These are phyloP conservation scores for Geotrichum reessii DNA, from an alignment of 1,139 yeast species.

Conservation along the genomic window DNA sequence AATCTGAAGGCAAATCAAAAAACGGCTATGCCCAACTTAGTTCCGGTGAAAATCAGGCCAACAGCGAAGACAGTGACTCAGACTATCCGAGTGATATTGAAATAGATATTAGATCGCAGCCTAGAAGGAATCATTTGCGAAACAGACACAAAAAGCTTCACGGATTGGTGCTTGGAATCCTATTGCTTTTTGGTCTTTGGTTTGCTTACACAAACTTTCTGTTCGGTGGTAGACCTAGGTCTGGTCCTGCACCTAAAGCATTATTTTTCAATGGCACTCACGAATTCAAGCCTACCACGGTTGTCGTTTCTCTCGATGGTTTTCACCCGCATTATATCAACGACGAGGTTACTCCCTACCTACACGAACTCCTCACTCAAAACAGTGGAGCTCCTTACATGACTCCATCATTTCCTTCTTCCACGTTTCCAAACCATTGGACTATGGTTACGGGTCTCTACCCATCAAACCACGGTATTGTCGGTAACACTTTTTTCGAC, in stretches of 20 bases:
- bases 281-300: slow-evolving; percentile 67
- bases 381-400: slow-evolving; percentile 75
- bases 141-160: slow-evolving; percentile 12
- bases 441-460: slow-evolving; percentile 78
- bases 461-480: slow-evolving; percentile 82
- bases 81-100: slow-evolving; percentile 20
- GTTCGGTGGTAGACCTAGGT: background rate
- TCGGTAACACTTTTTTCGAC: slow-evolving; percentile 78
- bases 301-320: slow-evolving; percentile 76
- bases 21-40: slow-evolving; percentile 10
- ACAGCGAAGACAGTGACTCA: slow-evolving; percentile 18
- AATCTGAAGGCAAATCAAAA: slow-evolving; percentile 1
- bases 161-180: slow-evolving; percentile 12
- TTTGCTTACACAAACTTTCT: slow-evolving; percentile 14
- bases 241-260: slow-evolving; percentile 9
- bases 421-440: slow-evolving; percentile 92
- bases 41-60: background rate
- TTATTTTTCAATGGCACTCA: slow-evolving; percentile 62
- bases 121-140: slow-evolving; percentile 12
- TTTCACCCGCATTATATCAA: slow-evolving; percentile 89
- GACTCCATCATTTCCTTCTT: slow-evolving; percentile 82
- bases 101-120: slow-evolving; percentile 18
- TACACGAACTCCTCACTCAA: slow-evolving; percentile 51
- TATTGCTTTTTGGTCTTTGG: slow-evolving; percentile 15
- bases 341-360: slow-evolving; percentile 57